Base-by-base conservation (phyloP, 352 stramenopile species). In the Pythium insidiosum region DNA sequence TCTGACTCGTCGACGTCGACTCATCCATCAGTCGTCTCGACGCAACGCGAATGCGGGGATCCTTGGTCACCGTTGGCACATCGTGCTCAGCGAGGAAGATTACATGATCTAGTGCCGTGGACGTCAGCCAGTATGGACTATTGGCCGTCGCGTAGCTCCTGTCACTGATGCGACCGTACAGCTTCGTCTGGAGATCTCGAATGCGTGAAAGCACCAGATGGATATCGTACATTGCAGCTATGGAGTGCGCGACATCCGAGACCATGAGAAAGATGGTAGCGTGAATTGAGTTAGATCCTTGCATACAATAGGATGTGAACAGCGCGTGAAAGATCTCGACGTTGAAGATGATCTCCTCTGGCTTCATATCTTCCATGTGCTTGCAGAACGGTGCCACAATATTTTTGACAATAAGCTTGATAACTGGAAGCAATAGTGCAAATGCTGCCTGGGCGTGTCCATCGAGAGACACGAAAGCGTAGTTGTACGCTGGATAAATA, bases 371-470 rank as follows among this genome's bases (percentile, higher is more conserved):
- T 23, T 70, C 56, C 1, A 19, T 43, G 18, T 42, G 37, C 6
- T 9, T 6, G 11, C 52, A 49, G 37, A 45, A 15, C 13, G 26
- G 13, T 38, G 47, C 52, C 16, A 73, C 50, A 19, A 43, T 34
- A 47, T 73, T 68, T 38, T 80, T 77, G n/a, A 51, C 53, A 2
- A 43, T 34, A 11, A 80, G 38, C 38, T 80, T 80, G 23, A 77
- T 49, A 21, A 70, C 42, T 3, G 56, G 59, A 15, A 80, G 48
- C 11, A 73, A 7, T 2, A 63, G n/a, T 6, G 38, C 31, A 21
- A 47, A 54, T 2, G 43, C 21, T 5, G 29, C 53, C 28, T 65
- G 51, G 11, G 22, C 9, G 10, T 10, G 12, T 1, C 25, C 24
- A 5, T 47, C 26, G 22, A 62, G 35, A 18, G 15, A 36, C 12